Conservation (phyloP, 352 stramenopile species). For the Pythium inflatum region DNA sequence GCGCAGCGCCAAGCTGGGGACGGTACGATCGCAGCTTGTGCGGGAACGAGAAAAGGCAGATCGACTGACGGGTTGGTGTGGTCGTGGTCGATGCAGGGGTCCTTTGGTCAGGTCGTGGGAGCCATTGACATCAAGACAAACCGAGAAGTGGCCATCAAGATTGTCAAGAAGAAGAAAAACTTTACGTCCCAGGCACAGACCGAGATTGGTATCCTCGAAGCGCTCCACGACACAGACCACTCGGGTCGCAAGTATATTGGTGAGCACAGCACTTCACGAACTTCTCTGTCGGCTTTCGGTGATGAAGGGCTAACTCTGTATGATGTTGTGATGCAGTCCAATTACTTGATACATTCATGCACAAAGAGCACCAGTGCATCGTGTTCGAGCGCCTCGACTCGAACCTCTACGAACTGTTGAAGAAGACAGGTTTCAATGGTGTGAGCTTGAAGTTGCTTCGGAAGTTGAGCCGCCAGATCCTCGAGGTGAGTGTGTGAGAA, state of each 20-base stretch:
- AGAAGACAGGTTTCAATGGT: slow-evolving; percentile 92
- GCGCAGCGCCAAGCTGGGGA: slow-evolving; percentile 67
- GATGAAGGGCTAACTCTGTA: neutral
- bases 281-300: too few species aligned
- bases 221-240: slow-evolving; percentile 84
- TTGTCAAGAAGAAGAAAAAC: slow-evolving; percentile 98
- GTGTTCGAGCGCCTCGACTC: slow-evolving; percentile 96
- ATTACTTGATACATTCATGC: slow-evolving; percentile 95
- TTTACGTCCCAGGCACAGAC: slow-evolving; percentile 97
- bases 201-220: slow-evolving; percentile 96
- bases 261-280: slow-evolving; percentile 43
- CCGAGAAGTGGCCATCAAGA: slow-evolving; percentile 97
- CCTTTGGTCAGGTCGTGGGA: slow-evolving; percentile 85
- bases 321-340: slow-evolving; percentile 60
- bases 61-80: neutral
- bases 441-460: slow-evolving; percentile 94
- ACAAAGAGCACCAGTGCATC: slow-evolving; percentile 97
- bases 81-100: slow-evolving; percentile 45
- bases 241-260: slow-evolving; percentile 92
- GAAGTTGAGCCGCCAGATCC: slow-evolving; percentile 97
- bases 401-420: slow-evolving; percentile 97
- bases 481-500: slow-evolving; percentile 53
- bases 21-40: slow-evolving; percentile 41
- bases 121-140: slow-evolving; percentile 76
- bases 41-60: neutral